phyloP scores from a whole-genome alignment of 1,139 yeast genomes.

The Geotrichum citri-aurantii region DNA sequence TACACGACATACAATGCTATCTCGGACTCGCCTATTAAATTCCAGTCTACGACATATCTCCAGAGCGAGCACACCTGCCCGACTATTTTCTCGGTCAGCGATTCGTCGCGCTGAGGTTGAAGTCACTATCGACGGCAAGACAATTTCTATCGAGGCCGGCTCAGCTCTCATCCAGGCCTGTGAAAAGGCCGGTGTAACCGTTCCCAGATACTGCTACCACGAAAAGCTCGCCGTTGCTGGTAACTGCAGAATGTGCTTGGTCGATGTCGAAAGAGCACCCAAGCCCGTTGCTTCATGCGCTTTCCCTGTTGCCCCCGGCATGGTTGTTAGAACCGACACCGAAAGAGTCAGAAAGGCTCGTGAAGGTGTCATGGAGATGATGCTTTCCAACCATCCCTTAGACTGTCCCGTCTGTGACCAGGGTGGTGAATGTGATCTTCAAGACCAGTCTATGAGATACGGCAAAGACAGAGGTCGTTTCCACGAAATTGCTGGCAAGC shows the following conservation, averaged over 20 bases:
- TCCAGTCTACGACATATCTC: constrained; percentile 16
- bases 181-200: constrained; percentile 81
- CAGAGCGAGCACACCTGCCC: constrained; percentile 17
- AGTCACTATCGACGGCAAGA: constrained; percentile 71
- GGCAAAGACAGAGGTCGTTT: constrained; percentile 87
- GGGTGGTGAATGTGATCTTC: constrained; percentile 92
- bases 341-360: constrained; percentile 80
- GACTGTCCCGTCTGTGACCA: constrained; percentile 94
- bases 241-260: constrained; percentile 91
- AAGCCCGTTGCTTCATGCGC: constrained; percentile 90
- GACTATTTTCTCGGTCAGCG: constrained; percentile 31
- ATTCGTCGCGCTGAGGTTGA: constrained; percentile 52
- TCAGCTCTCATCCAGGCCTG: constrained; percentile 88
- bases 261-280: constrained; percentile 85
- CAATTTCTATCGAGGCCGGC: constrained; percentile 77
- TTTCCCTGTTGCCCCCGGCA: constrained; percentile 83
- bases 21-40: constrained; percentile 19
- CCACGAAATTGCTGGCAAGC: constrained; percentile 72
- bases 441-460: constrained; percentile 78
- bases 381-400: constrained; percentile 83
- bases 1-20: constrained; percentile 18
- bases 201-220: constrained; percentile 88
- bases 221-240: constrained; percentile 92
- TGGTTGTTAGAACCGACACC: constrained; percentile 78
- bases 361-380: constrained; percentile 87